Base-by-base conservation (phyloP, 2,329 filamentous ascomycete species). In the Epichloe sylvatica region DNA sequence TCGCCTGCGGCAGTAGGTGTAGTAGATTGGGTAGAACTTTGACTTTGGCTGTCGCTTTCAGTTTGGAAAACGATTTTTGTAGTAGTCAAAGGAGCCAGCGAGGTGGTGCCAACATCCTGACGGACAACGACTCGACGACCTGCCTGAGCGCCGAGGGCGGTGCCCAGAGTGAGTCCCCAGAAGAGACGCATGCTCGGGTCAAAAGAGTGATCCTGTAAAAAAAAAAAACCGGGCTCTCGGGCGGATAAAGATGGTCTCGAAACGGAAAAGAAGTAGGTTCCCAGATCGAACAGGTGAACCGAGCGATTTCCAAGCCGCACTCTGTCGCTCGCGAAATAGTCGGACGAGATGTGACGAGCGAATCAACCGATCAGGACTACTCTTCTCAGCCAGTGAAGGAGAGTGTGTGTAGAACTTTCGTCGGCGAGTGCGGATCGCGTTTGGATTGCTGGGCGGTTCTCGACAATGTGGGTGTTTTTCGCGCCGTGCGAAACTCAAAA, bases 111-210 rank as follows among this genome's bases (percentile, higher is more conserved):
- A 19, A 15, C 3, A 49, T 21, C 41, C 33, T 52, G 51, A 34
- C 51, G 51, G 25, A 23, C 45, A 23, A 17, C 40, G 21, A 52
- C 19, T 41, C 36, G 40, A 36, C 36, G 40, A 36, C 51, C 25
- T 30, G 51, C 57, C 21, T 54, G 52, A 51, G 55, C 48, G 35
- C 55, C 54, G 30, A 59, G 51, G 23, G 56, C 50, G 48, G 54
- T 53, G 47, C 56, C 54, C 50, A 62, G 52, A 50, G 53, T 52
- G 47, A 60, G 47, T 40, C 52, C 54, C 52, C 51, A 53, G 34
- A 51, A 52, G 43, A 57, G 47, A 42, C 56, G 57, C 58, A 60
- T 60, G 17, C 19, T 36, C 39, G 42, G 33, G 25, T 47, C 52
- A 48, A 51, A 48, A 30, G 54, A 41, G 17, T 49, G 51, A 34